Evolutionary conservation across 768 basidiomycete genomes (phyloP).

Genomic region (Russula vinacea): DNA sequence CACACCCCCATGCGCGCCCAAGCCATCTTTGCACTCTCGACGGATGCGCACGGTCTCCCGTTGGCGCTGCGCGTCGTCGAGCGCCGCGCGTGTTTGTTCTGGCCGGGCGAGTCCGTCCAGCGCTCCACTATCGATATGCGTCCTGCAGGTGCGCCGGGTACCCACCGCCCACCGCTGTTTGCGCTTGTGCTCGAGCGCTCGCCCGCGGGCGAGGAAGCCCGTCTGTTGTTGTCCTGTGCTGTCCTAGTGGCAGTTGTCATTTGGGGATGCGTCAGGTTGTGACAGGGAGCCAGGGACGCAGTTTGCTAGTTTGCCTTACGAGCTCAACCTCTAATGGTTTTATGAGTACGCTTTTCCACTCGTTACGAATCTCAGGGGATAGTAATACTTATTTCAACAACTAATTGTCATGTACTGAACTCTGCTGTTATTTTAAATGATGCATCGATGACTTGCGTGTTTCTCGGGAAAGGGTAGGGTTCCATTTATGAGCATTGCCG

Average conservation of each 20-base stretch:
- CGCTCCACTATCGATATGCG: conserved; percentile 22
- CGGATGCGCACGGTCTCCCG: conserved; percentile 28
- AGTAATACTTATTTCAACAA: not conserved
- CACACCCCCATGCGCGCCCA: conserved; percentile 10
- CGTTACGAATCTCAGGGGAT: not conserved
- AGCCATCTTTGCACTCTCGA: conserved; percentile 21
- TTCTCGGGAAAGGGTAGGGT: not conserved
- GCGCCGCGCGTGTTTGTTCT: conserved; percentile 1
- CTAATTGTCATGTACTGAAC: not conserved
- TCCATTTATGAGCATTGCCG: not conserved
- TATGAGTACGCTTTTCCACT: not conserved
- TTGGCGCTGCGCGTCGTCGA: conserved; percentile 25
- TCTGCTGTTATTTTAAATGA: not conserved
- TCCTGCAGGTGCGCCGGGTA: conserved; percentile 22
- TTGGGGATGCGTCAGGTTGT: conserved; percentile 21
- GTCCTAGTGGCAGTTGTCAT: conserved; percentile 17
- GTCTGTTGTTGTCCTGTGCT: conserved; percentile 21
- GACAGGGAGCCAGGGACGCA: too few species aligned
- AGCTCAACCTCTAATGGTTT: too few species aligned
- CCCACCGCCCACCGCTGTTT: conserved; percentile 16
- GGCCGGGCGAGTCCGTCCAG: not conserved
- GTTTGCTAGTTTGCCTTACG: too few species aligned
- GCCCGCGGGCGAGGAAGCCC: conserved; percentile 28
- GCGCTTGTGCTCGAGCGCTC: conserved; percentile 24
- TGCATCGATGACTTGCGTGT: not conserved